A percentile compares a stretch with the other conserved stretches of the same genome.
Conservation (phyloP, 2,329 filamentous ascomycete genomes). For the Dryadomyces quercus-mongolicae region DNA sequence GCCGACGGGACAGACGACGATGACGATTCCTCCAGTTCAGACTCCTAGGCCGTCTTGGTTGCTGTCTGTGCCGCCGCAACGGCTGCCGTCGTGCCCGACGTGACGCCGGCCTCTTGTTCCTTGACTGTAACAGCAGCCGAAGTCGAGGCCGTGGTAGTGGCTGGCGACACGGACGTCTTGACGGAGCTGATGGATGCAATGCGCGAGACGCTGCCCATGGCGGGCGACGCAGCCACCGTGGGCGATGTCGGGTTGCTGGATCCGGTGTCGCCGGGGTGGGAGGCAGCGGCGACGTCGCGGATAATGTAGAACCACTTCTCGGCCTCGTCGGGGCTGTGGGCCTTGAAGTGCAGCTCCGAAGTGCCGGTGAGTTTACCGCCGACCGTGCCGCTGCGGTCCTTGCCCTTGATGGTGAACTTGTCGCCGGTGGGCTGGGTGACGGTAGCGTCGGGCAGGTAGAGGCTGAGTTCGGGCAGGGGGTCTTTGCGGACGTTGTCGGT, state of each 20-base stretch:
- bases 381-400: constrained; percentile 73
- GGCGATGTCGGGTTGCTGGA: constrained; percentile 22
- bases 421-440: constrained; percentile 60
- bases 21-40: not conserved
- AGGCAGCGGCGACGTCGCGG: constrained; percentile 35
- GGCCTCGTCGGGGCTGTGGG: constrained; percentile 67
- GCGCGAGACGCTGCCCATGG: not conserved
- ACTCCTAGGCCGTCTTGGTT: constrained; percentile 6
- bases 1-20: not conserved
- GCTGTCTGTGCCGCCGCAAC: constrained; percentile 1
- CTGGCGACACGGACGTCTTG: not conserved
- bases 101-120: not conserved
- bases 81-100: not conserved
- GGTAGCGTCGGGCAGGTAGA: constrained; percentile 84
- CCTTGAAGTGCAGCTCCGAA: constrained; percentile 79
- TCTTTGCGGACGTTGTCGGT: constrained; percentile 62
- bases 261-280: constrained; percentile 17
- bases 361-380: constrained; percentile 69
- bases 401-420: constrained; percentile 93
- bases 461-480: constrained; percentile 71
- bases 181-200: not conserved
- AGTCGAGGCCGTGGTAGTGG: not conserved
- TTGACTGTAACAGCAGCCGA: not conserved
- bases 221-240: constrained; percentile 16
- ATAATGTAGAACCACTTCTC: constrained; percentile 77